Evolutionary conservation across 1,284 basidiomycete species (phyloP).

Genomic region (Anthracocystis walkeri): DNA sequence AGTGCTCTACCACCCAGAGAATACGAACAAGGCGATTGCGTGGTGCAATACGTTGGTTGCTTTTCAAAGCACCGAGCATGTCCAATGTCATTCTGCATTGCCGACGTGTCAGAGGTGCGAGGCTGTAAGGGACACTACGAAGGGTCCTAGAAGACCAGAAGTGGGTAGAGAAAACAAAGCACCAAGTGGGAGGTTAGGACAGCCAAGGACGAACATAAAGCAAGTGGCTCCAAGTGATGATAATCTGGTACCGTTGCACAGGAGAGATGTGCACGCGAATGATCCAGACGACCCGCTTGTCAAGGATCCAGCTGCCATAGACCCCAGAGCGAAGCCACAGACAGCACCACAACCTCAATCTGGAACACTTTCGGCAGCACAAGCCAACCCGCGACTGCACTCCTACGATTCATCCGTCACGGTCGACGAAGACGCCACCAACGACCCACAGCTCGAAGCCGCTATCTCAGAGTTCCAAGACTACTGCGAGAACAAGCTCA

Average conservation of each 20-base stretch:
- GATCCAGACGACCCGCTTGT: slow-evolving; percentile 14
- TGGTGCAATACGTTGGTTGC: slow-evolving; percentile 49
- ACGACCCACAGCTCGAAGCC: slow-evolving; percentile 23
- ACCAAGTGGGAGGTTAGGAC: slow-evolving; percentile 1
- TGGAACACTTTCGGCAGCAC: not conserved
- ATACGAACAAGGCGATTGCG: slow-evolving; percentile 36
- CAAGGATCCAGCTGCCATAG: not conserved
- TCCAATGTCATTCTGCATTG: slow-evolving; percentile 24
- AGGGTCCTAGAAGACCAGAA: not conserved
- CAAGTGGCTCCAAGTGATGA: not conserved
- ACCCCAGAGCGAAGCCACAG: not conserved
- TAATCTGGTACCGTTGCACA: not conserved
- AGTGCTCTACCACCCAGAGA: slow-evolving; percentile 43
- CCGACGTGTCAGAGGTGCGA: slow-evolving; percentile 50
- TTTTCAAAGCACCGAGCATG: slow-evolving; percentile 24
- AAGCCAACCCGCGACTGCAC: not conserved
- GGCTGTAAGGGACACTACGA: slow-evolving; percentile 9
- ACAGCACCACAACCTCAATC: not conserved
- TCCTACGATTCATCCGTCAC: slow-evolving; percentile 1
- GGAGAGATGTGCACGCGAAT: not conserved
- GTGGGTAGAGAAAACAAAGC: not conserved
- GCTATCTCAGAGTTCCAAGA: slow-evolving; percentile 46
- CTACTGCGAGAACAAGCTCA: slow-evolving; percentile 50
- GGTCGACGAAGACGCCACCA: not conserved
- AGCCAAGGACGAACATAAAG: not conserved